phyloP scores from a whole-genome alignment of 2,329 filamentous ascomycete species.

The Penicillium sp. region DNA sequence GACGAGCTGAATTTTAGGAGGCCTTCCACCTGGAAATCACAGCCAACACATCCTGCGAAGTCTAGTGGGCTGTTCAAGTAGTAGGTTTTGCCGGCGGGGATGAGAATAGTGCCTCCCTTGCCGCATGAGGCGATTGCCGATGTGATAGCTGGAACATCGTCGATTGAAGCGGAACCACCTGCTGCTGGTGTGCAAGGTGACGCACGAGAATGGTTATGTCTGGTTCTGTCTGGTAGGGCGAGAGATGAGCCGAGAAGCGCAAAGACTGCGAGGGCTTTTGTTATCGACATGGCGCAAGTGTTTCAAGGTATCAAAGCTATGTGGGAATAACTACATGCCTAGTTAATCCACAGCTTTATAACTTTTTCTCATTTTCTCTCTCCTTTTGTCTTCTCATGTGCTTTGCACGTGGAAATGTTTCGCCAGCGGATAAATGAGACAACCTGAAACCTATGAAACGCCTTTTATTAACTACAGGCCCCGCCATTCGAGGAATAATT shows the following conservation, averaged over 20 bases:
- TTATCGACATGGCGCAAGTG: background rate
- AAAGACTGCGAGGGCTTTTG: constrained; percentile 3
- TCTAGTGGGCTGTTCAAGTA: constrained; percentile 38
- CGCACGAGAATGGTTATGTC: constrained; percentile 14
- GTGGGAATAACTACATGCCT: background rate
- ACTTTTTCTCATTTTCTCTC: background rate
- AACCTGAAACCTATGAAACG: constrained; percentile 10
- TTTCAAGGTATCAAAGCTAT: background rate
- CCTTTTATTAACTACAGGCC: background rate
- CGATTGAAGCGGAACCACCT: constrained; percentile 25
- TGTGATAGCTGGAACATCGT: constrained; percentile 41
- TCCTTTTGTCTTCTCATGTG: too few species aligned
- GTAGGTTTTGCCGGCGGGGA: constrained; percentile 38
- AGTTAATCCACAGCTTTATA: background rate
- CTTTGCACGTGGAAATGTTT: background rate
- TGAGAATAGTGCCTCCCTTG: constrained; percentile 39
- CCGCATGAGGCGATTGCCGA: constrained; percentile 38
- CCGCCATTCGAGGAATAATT: constrained; percentile 13
- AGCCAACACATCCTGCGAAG: constrained; percentile 38
- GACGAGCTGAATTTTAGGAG: constrained; percentile 34
- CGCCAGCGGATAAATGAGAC: background rate
- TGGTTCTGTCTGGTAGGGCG: constrained; percentile 1
- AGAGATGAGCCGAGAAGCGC: constrained; percentile 2
- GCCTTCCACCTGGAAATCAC: constrained; percentile 43
- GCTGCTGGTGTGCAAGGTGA: constrained; percentile 28